A percentile compares a stretch with the other conserved stretches of the same genome.
Conservation (phyloP, 2,329 filamentous ascomycete genomes). For the Acephala macrosclerotiorum region DNA sequence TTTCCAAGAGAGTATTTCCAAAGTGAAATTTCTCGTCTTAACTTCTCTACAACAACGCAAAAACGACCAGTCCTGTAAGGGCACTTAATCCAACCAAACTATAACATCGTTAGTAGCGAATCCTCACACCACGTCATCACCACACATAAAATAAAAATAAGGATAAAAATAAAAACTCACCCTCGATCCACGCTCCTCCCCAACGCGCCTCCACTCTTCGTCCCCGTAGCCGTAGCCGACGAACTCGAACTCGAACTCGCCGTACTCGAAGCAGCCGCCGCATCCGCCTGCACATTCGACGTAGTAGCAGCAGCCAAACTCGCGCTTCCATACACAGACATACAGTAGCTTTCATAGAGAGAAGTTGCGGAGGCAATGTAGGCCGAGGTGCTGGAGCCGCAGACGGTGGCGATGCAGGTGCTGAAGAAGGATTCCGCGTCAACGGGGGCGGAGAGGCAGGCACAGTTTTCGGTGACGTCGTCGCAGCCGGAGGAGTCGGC, state of each 20-base stretch:
- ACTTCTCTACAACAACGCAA: too few species aligned
- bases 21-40: too few species aligned
- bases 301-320: slow-evolving; percentile 1
- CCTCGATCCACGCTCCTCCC: neutral
- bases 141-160: too few species aligned
- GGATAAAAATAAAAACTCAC: too few species aligned
- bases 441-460: slow-evolving; percentile 21
- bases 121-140: too few species aligned
- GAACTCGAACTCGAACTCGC: slow-evolving; percentile 2
- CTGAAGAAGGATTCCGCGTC: slow-evolving; percentile 18
- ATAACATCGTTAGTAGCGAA: too few species aligned
- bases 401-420: slow-evolving; percentile 1
- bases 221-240: too few species aligned
- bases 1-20: too few species aligned
- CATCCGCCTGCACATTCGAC: neutral
- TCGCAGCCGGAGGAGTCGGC: slow-evolving; percentile 20
- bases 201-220: neutral
- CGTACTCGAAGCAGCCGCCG: slow-evolving; percentile 6
- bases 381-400: neutral
- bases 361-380: slow-evolving; percentile 11
- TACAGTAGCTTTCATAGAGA: slow-evolving; percentile 23
- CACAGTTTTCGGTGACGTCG: slow-evolving; percentile 22
- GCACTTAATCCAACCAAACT: too few species aligned
- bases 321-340: slow-evolving; percentile 15
- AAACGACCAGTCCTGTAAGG: too few species aligned